Evolutionary conservation across 1,284 basidiomycete genomes (phyloP).

Genomic region (Peniophora sp.): DNA sequence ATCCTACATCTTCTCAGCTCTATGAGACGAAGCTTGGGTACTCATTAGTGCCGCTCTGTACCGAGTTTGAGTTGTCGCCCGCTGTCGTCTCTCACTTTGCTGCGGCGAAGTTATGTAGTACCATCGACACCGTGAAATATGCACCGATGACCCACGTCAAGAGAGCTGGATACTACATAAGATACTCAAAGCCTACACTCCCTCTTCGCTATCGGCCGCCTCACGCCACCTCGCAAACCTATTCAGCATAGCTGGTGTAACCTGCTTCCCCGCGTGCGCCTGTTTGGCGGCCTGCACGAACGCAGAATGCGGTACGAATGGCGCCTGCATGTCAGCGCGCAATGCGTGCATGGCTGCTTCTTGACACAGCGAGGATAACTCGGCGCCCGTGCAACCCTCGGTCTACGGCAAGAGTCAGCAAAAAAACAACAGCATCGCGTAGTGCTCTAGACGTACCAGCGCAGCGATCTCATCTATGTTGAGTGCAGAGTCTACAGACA

Average conservation of each 20-base stretch:
- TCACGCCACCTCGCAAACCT: conserved; percentile 62
- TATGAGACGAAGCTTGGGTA: no score
- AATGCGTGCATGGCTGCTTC: conserved; percentile 92
- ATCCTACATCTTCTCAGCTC: no score
- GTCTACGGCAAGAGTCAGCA: conserved; percentile 55
- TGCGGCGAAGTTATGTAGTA: no score
- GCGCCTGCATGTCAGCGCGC: conserved; percentile 76
- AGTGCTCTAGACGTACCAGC: conserved; percentile 46
- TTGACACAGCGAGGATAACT: conserved; percentile 89
- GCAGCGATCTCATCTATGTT: conserved; percentile 66
- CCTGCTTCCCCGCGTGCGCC: conserved; percentile 60
- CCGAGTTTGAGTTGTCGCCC: no score
- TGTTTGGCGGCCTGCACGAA: conserved; percentile 71
- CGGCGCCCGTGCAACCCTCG: conserved; percentile 94
- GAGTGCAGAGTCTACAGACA: conserved; percentile 72
- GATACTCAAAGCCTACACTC: no score
- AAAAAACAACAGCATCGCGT: no score
- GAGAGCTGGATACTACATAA: no score
- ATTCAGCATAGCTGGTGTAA: conserved; percentile 75
- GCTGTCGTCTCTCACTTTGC: no score
- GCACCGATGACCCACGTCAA: no score
- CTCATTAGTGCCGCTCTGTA: no score
- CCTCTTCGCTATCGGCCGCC: no score
- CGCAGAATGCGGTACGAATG: conserved; percentile 65
- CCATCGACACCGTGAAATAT: no score